A percentile compares a stretch with the other conserved stretches of the same genome.
phyloP scores from a whole-genome alignment of 768 basidiomycete genomes.

The Suillus hirtellus region DNA sequence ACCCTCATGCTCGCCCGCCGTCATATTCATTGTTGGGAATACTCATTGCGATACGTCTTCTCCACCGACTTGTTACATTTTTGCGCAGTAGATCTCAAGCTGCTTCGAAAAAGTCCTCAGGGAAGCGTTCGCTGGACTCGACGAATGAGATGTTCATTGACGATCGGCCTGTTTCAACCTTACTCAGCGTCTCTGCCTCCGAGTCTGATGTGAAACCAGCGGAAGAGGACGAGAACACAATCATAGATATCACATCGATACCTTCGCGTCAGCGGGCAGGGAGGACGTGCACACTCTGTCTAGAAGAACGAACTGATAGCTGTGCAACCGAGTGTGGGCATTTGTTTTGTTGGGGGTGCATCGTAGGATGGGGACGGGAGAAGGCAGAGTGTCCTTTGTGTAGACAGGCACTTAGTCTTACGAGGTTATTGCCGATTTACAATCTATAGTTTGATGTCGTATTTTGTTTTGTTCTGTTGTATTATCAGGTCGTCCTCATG shows the following conservation, averaged over 20 bases:
- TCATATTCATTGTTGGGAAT: slow-evolving; percentile 87
- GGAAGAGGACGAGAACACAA: slow-evolving; percentile 70
- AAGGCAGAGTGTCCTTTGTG: slow-evolving; percentile 91
- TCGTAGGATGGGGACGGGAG: slow-evolving; percentile 86
- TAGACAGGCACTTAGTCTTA: slow-evolving; percentile 70
- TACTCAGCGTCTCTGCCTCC: slow-evolving; percentile 51
- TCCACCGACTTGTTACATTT: slow-evolving; percentile 57
- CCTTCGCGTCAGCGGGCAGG: slow-evolving; percentile 52
- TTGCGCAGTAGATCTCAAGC: slow-evolving; percentile 36
- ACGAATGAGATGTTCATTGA: slow-evolving; percentile 53
- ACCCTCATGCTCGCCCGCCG: slow-evolving; percentile 73
- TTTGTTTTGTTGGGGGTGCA: slow-evolving; percentile 88
- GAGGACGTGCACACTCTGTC: slow-evolving; percentile 78
- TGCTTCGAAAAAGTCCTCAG: slow-evolving; percentile 32
- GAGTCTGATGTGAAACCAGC: slow-evolving; percentile 59
- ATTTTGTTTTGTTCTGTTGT: slow-evolving; percentile 11
- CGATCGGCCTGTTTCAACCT: slow-evolving; percentile 55
- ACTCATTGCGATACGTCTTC: slow-evolving; percentile 62
- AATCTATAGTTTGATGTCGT: slow-evolving; percentile 56
- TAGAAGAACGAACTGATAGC: slow-evolving; percentile 82
- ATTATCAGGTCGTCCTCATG: not conserved
- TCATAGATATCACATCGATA: slow-evolving; percentile 59
- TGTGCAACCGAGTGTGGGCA: slow-evolving; percentile 89
- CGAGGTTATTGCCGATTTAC: slow-evolving; percentile 76
- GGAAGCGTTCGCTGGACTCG: slow-evolving; percentile 32